Evolutionary conservation across 2,329 filamentous ascomycete genomes (phyloP).

Genomic region (Trichophyton rubrum): DNA sequence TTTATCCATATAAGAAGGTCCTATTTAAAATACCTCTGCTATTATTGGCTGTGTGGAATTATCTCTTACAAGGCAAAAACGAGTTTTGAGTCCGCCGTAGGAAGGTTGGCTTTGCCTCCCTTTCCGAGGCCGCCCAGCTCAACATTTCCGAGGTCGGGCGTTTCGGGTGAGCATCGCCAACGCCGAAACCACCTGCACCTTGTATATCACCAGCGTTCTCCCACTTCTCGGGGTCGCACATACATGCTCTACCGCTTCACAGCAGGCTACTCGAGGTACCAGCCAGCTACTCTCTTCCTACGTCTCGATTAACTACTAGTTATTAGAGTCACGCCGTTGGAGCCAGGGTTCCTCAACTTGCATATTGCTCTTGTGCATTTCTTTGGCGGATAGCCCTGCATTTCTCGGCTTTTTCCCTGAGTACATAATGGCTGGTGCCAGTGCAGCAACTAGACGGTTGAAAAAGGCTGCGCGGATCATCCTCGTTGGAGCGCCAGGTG

Average conservation of each 20-base stretch:
- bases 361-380: neutral
- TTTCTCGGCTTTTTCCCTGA: neutral
- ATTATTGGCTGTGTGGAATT: too few relatives aligned
- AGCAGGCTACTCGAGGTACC: neutral
- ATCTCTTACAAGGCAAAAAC: too few relatives aligned
- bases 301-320: neutral
- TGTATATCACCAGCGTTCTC: too few relatives aligned
- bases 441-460: constrained; percentile 40
- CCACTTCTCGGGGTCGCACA: neutral
- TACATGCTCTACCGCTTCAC: neutral
- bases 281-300: neutral
- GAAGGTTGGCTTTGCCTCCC: too few relatives aligned
- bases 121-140: too few relatives aligned
- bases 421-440: constrained; percentile 7
- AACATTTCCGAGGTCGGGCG: neutral
- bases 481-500: constrained; percentile 87
- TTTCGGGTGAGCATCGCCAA: neutral
- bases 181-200: neutral
- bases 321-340: neutral
- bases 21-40: too few relatives aligned
- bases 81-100: too few relatives aligned
- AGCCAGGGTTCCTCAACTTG: neutral
- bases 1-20: too few relatives aligned
- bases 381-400: neutral
- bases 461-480: constrained; percentile 80